Evolutionary conservation across 148 eudicot species (phyloP).

Genomic region (Drosera capensis): DNA sequence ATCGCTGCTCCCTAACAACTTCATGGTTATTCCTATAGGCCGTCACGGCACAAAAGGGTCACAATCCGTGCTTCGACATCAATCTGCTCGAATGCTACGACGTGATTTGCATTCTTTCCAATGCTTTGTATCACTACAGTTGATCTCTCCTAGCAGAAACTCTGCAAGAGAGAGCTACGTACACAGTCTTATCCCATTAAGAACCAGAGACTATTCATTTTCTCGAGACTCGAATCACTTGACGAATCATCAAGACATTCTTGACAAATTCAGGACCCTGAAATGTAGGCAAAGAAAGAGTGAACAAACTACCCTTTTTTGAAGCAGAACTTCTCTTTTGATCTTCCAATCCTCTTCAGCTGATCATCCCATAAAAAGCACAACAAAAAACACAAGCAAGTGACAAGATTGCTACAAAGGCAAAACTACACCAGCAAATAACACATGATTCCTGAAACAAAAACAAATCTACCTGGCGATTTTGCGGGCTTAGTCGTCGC

Average conservation of each 20-base stretch:
- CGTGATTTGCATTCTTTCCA: no score
- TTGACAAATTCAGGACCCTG: not conserved
- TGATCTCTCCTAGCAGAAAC: no score
- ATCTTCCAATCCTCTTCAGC: constrained; percentile 99
- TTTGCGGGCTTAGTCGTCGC: constrained; percentile 89
- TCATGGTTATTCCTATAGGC: no score
- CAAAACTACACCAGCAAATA: not conserved
- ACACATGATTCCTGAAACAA: not conserved
- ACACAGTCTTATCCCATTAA: no score
- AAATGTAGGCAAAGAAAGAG: not conserved
- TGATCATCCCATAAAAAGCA: constrained; percentile 35
- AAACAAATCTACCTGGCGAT: constrained; percentile 64
- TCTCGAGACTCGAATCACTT: not conserved
- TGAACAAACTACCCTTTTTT: constrained; percentile 49
- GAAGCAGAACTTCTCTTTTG: constrained; percentile 56
- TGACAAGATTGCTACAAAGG: not conserved
- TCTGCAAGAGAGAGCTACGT: no score
- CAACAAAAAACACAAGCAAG: not conserved
- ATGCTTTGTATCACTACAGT: no score
- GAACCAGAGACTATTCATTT: no score
- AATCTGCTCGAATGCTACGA: no score
- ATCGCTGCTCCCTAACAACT: no score
- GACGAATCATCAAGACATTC: not conserved
- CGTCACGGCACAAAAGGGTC: no score
- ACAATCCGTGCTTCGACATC: no score